phyloP scores from a whole-genome alignment of 805 yeast genomes.

The Candida xyloterini region DNA sequence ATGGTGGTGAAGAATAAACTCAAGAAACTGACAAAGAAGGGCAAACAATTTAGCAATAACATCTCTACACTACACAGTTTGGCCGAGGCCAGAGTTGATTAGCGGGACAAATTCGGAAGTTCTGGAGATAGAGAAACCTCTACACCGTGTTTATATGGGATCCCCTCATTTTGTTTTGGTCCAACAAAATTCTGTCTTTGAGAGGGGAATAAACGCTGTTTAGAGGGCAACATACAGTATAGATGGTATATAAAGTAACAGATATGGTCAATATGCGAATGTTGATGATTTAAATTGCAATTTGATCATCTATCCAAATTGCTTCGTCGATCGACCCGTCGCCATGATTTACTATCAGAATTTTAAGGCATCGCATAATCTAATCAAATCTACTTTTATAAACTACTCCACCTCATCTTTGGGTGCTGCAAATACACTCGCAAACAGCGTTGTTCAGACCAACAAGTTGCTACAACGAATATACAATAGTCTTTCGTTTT shows the following conservation, averaged over 20 bases:
- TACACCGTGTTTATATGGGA: constrained; percentile 4
- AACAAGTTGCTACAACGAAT: constrained; percentile 16
- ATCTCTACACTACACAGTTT: constrained; percentile 46
- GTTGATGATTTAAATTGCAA: background rate
- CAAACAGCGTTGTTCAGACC: constrained; percentile 12
- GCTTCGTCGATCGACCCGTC: constrained; percentile 13
- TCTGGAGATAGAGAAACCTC: constrained; percentile 2
- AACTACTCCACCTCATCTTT: constrained; percentile 18
- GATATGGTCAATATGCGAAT: background rate
- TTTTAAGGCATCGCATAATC: constrained; percentile 20
- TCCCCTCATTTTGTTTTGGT: constrained; percentile 22
- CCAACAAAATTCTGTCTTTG: constrained; percentile 14
- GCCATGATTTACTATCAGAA: constrained; percentile 21
- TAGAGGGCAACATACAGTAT: background rate
- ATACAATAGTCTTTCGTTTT: constrained; percentile 18
- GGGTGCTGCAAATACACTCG: constrained; percentile 8
- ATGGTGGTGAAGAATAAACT: constrained; percentile 76
- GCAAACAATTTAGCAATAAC: constrained; percentile 52
- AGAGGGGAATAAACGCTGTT: constrained; percentile 13
- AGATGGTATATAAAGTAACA: constrained; percentile 6
- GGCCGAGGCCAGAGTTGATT: constrained; percentile 41
- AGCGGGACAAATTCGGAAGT: constrained; percentile 2
- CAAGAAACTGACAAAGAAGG: constrained; percentile 61
- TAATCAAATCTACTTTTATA: constrained; percentile 18
- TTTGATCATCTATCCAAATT: background rate